Base-by-base conservation (phyloP, 495 filamentous ascomycete genomes). In the Penicillium pulvis region DNA sequence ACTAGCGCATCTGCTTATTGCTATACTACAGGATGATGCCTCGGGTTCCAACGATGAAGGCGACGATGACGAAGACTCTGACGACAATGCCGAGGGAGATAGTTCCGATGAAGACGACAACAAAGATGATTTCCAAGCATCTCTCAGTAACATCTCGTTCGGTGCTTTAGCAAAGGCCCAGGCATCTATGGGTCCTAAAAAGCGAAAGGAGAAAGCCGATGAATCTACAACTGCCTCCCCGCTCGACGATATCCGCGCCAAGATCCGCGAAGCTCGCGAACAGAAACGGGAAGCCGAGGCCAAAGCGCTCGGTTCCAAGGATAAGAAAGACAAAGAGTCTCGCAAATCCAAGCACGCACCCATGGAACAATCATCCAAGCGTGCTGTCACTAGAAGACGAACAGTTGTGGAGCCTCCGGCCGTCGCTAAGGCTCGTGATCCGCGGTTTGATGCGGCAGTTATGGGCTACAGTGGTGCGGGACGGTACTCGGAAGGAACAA, bases 321-420 rank as follows among this genome's bases (percentile, higher is more conserved):
- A 79, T 56, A 67, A 49, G 59, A 64, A 41, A 62, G 67, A 62
- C 60, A 75, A 70, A 66, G 53, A 43, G 24, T 64, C 69, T n/a
- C 87, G 92, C 11, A 64, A 85, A 24, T 90, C 80, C 71, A 98
- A 98, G 71, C 92, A 98, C 70, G 94, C 94, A 0, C 94, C 94
- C 0, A 81, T 84, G 51, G 87, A 90, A 43, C 80, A 91, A 55
- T 86, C 90, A 1, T 90, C 88, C 73, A 96, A 93, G 71, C 84
- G 83, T 11, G 86, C 87, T 23, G 93, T 98, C 23, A 86, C 88
- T 6, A 86, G 94, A 45, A 86, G 79, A 65, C 90, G 92, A 7
- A 86, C 83, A 33, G 87, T 92, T 19, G 76, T 97, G 30, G 79
- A 83, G 30, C 69, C 81, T 3, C 69, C 73, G 0, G 68, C 67